Evolutionary conservation across 1,284 basidiomycete species (phyloP).

Genomic region (Anthracocystis walkeri): DNA sequence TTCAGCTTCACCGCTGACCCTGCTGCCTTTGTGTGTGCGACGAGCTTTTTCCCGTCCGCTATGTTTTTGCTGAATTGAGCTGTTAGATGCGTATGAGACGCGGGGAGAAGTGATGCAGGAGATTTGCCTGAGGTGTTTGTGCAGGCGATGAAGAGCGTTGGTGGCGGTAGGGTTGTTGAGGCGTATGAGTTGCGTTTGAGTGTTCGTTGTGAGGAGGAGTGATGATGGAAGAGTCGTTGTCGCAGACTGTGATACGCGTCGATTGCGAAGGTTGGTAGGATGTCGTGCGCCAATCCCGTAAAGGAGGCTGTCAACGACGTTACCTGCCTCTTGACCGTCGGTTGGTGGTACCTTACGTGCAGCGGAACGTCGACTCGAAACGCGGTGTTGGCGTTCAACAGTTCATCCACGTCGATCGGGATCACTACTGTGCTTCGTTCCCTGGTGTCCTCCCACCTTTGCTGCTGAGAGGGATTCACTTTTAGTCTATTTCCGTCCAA

Average conservation of each 20-base stretch:
- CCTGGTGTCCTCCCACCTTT: neutral
- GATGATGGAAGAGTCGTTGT: neutral
- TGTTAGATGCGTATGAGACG: conserved; percentile 19
- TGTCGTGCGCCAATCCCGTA: neutral
- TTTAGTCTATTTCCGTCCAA: neutral
- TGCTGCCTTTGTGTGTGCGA: neutral
- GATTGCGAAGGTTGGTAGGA: neutral
- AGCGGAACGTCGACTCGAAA: conserved; percentile 16
- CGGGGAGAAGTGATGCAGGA: conserved; percentile 13
- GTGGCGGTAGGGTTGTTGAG: neutral
- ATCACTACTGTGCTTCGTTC: conserved; percentile 7
- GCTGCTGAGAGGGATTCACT: neutral
- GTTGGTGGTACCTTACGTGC: conserved; percentile 24
- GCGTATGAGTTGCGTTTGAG: neutral
- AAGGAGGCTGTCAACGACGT: neutral
- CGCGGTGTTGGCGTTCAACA: conserved; percentile 5
- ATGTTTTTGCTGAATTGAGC: neutral
- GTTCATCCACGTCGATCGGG: conserved; percentile 1
- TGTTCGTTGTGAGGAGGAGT: neutral
- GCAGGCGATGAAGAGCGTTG: conserved; percentile 23
- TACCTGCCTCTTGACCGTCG: neutral
- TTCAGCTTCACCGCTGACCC: neutral
- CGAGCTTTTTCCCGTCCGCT: too few relatives aligned
- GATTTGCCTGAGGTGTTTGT: neutral
- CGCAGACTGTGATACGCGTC: neutral